These are phyloP conservation scores for Parascedosporium putredinis DNA, from an alignment of 2,329 filamentous ascomycete species.

Conservation along the genomic window DNA sequence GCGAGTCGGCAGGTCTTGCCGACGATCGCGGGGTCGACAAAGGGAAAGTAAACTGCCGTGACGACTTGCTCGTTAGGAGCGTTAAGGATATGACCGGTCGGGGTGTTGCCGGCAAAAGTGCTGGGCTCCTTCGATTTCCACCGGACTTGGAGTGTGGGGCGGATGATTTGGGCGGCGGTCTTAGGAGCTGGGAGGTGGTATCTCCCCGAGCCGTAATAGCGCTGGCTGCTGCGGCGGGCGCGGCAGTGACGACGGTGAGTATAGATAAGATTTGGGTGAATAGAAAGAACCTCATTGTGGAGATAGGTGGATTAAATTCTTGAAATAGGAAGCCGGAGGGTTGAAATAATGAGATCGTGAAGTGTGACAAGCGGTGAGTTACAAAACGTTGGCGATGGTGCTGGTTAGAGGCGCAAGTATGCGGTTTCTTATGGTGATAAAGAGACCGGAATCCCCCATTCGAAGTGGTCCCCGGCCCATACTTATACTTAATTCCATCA, in stretches of 20 bases:
- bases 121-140: slow-evolving; percentile 5
- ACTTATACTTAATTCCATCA: not conserved
- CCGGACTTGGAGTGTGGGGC: slow-evolving; percentile 2
- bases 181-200: not conserved
- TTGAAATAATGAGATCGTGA: not conserved
- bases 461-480: not conserved
- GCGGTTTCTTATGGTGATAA: not conserved
- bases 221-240: not conserved
- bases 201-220: not conserved
- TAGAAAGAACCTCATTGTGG: slow-evolving; percentile 6
- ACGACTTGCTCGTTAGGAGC: slow-evolving; percentile 5
- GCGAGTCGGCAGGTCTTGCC: slow-evolving; percentile 2
- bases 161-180: not conserved
- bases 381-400: too few relatives aligned
- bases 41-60: not conserved
- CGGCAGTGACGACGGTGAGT: not conserved
- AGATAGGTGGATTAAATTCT: not conserved
- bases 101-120: not conserved
- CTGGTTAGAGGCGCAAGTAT: too few relatives aligned
- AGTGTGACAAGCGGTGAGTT: too few relatives aligned
- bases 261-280: not conserved
- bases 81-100: slow-evolving; percentile 2
- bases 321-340: not conserved
- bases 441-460: not conserved
- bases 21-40: not conserved